Conservation (phyloP, 257 asterid genomes). For the Lycium ferocissimum region DNA sequence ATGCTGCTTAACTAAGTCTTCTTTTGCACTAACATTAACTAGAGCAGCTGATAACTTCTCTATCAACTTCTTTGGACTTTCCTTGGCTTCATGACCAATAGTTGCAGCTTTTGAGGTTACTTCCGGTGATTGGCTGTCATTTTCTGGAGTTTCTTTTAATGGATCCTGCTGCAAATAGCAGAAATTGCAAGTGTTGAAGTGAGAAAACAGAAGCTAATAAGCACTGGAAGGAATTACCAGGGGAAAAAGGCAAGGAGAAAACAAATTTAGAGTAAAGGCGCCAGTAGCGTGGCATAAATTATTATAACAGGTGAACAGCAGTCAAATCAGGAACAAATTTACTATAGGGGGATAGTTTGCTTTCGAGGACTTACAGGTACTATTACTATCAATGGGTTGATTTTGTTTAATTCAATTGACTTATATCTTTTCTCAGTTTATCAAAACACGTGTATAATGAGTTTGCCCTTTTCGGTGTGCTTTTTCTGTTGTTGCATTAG, state of each 20-base stretch:
- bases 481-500: background rate
- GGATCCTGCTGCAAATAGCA: slow-evolving; percentile 51
- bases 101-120: slow-evolving; percentile 46
- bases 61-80: slow-evolving; percentile 53
- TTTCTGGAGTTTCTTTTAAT: slow-evolving; percentile 51
- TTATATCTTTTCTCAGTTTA: background rate
- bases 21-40: slow-evolving; percentile 76
- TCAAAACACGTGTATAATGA: background rate
- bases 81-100: slow-evolving; percentile 51
- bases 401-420: background rate
- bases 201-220: background rate
- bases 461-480: background rate
- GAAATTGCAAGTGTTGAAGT: background rate
- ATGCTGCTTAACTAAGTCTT: slow-evolving; percentile 84
- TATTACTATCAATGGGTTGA: background rate
- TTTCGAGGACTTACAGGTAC: background rate
- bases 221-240: background rate
- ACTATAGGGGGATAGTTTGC: background rate
- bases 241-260: background rate
- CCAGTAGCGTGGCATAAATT: background rate
- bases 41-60: slow-evolving; percentile 80
- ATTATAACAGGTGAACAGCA: background rate
- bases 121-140: slow-evolving; percentile 52
- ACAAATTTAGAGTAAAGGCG: background rate
- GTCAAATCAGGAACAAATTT: background rate